Conservation (phyloP, 164 flowering plant genomes). For the Magnolia changhungtana region DNA sequence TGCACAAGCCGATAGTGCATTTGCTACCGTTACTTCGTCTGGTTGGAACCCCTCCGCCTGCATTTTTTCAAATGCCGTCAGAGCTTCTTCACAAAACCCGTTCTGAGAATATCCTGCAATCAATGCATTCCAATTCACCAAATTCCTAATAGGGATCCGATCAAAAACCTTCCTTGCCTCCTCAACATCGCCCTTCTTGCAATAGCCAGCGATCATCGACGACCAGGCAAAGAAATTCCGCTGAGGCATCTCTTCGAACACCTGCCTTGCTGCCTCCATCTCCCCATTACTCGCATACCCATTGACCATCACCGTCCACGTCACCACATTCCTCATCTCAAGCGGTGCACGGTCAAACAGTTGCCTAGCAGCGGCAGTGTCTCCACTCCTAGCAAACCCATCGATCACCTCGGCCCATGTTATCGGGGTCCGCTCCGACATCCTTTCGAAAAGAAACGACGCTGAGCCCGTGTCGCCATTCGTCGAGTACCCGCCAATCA, state of each 20-base stretch:
- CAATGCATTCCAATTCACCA: conserved; percentile 73
- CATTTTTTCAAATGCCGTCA: conserved; percentile 49
- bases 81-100: conserved; percentile 60
- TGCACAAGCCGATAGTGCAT: conserved; percentile 69
- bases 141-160: conserved; percentile 41
- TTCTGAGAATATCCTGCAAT: conserved; percentile 70
- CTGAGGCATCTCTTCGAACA: conserved; percentile 63
- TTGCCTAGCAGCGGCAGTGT: conserved; percentile 43
- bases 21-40: conserved; percentile 52
- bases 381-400: conserved; percentile 56
- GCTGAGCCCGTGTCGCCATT: conserved; percentile 47
- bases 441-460: conserved; percentile 35
- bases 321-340: conserved; percentile 54
- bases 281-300: conserved; percentile 64
- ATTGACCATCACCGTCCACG: conserved; percentile 81
- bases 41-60: conserved; percentile 58
- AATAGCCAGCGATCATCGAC: conserved; percentile 70
- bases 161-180: conserved; percentile 57
- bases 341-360: conserved; percentile 49
- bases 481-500: conserved; percentile 55
- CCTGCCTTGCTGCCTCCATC: conserved; percentile 57
- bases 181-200: conserved; percentile 47
- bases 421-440: conserved; percentile 39
- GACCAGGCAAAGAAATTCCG: conserved; percentile 68
- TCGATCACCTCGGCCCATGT: conserved; percentile 70